These are phyloP conservation scores for Berkeleyomyces rouxiae DNA, from an alignment of 2,329 filamentous ascomycete genomes.

Conservation along the genomic window DNA sequence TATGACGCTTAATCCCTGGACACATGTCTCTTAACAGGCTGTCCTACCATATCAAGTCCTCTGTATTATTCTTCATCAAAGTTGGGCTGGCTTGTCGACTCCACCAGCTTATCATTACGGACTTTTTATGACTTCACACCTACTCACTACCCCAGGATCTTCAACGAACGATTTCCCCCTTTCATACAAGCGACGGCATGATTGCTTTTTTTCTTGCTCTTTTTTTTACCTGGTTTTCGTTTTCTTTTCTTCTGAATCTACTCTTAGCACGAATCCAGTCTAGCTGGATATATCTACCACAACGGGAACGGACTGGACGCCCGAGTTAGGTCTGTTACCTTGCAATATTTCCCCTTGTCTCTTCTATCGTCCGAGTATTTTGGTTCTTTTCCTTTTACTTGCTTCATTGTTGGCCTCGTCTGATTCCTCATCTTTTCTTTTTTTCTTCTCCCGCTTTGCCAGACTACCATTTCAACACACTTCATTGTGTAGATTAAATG, in stretches of 20 bases:
- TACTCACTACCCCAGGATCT: conserved; percentile 1
- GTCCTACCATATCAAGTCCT: too few relatives aligned
- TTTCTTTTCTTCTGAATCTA: background rate
- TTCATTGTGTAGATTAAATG: background rate
- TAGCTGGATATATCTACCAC: background rate
- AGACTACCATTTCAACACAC: background rate
- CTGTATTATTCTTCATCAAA: too few relatives aligned
- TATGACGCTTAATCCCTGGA: background rate
- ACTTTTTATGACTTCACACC: background rate
- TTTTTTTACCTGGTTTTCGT: background rate
- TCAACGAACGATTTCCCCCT: background rate
- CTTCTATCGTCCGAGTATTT: background rate
- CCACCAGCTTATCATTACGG: background rate
- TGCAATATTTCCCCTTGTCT: background rate
- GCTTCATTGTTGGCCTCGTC: too few relatives aligned
- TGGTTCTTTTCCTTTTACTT: background rate
- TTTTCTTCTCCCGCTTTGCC: background rate
- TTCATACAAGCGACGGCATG: background rate
- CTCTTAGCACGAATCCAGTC: background rate
- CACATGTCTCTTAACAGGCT: background rate
- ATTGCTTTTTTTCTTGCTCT: background rate
- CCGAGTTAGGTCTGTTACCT: background rate
- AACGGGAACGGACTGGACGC: background rate
- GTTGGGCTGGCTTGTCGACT: too few relatives aligned
- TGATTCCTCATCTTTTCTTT: too few relatives aligned